Evolutionary conservation across 495 filamentous ascomycete genomes (phyloP).

Genomic region (Patellaria atrata): DNA sequence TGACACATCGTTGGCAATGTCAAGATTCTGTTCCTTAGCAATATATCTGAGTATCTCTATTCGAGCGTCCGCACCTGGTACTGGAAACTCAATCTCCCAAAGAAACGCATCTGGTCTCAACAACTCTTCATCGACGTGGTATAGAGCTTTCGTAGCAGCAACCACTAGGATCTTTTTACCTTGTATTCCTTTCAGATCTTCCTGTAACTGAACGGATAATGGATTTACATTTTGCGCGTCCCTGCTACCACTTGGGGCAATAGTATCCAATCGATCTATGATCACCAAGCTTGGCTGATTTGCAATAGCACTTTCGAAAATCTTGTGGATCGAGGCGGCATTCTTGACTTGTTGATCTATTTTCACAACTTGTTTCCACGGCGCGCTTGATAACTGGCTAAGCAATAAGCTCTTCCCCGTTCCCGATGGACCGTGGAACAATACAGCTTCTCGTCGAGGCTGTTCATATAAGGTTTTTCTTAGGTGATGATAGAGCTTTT

Average conservation of each 20-base stretch:
- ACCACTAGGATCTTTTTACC: constrained; percentile 47
- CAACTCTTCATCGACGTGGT: constrained; percentile 62
- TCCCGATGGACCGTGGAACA: constrained; percentile 71
- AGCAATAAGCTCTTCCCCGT: constrained; percentile 70
- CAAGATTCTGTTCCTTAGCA: constrained; percentile 7
- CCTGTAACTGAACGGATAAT: constrained; percentile 26
- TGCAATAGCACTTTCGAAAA: constrained; percentile 56
- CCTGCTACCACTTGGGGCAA: too few species aligned
- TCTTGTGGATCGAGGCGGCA: constrained; percentile 29
- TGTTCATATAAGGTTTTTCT: constrained; percentile 43
- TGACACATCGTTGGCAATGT: constrained; percentile 20
- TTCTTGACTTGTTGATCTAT: constrained; percentile 47
- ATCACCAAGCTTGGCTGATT: constrained; percentile 69
- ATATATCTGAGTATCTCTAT: constrained; percentile 52
- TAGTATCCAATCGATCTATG: constrained; percentile 64
- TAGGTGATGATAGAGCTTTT: constrained; percentile 52
- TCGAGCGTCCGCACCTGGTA: constrained; percentile 59
- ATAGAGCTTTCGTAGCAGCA: constrained; percentile 55
- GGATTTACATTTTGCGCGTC: constrained; percentile 38
- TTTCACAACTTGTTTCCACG: constrained; percentile 52
- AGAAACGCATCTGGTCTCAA: constrained; percentile 51
- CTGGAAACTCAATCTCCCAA: constrained; percentile 61
- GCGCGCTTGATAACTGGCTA: constrained; percentile 45
- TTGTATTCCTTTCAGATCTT: constrained; percentile 30
- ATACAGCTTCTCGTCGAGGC: constrained; percentile 29